Conservation (phyloP, 176 grass and related monocot species). For the Leersia perrieri region DNA sequence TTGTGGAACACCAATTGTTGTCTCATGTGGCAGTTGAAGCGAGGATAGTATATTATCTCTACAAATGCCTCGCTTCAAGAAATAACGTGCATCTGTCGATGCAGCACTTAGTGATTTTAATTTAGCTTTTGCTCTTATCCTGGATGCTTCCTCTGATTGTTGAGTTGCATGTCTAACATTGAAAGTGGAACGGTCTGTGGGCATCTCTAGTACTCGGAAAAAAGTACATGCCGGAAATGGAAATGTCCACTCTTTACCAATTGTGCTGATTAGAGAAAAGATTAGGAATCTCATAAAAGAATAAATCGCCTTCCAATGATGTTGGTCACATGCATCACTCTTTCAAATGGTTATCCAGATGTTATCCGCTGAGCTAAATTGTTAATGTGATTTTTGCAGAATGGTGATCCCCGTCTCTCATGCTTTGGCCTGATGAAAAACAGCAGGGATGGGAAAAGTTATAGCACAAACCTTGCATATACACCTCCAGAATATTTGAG, state of each 20-base stretch:
- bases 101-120: background rate
- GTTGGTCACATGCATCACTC: background rate
- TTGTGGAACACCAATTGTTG: background rate
- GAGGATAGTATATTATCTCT: background rate
- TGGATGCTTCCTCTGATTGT: constrained; percentile 5
- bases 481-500: constrained; percentile 97
- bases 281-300: background rate
- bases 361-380: background rate
- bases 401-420: constrained; percentile 88
- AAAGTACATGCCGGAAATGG: background rate
- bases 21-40: background rate
- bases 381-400: constrained; percentile 43
- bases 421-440: constrained; percentile 99
- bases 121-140: background rate
- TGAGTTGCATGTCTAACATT: constrained; percentile 10
- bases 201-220: constrained; percentile 6
- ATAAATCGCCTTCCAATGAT: background rate
- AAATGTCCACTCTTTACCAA: constrained; percentile 6
- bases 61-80: background rate
- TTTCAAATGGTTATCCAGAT: background rate
- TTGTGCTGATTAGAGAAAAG: background rate
- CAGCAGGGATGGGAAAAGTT: constrained; percentile 97
- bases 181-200: background rate
- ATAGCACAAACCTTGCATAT: constrained; percentile 97
- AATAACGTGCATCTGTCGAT: background rate